A percentile compares a stretch with the other conserved stretches of the same genome.
phyloP scores from a whole-genome alignment of 257 asterid species.

The Scutellaria baicalensis region DNA sequence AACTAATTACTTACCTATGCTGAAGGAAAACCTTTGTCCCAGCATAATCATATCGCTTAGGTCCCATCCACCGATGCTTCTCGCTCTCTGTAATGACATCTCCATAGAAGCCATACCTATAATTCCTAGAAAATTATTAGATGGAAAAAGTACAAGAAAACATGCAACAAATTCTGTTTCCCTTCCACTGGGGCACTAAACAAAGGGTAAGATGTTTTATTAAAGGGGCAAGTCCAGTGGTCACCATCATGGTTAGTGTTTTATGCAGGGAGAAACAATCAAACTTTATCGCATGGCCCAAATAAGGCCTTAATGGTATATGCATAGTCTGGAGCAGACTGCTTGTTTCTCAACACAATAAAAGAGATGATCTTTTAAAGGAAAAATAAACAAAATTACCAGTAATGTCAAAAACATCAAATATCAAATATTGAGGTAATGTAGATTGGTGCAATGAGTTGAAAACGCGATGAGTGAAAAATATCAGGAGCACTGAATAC shows the following conservation, averaged over 20 bases:
- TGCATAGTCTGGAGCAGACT: neutral
- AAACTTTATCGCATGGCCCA: neutral
- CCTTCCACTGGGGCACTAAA: neutral
- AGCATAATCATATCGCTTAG: constrained; percentile 83
- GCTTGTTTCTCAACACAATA: neutral
- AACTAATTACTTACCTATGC: constrained; percentile 58
- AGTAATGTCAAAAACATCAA: neutral
- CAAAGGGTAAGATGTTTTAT: neutral
- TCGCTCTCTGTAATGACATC: constrained; percentile 97
- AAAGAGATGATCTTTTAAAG: neutral
- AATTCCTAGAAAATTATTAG: constrained; percentile 8
- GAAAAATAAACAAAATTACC: neutral
- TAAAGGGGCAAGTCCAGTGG: neutral
- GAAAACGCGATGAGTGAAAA: constrained; percentile 3
- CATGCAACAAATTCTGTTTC: neutral
- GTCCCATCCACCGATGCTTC: constrained; percentile 98
- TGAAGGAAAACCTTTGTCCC: constrained; percentile 99
- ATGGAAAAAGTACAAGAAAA: neutral
- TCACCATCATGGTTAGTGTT: neutral
- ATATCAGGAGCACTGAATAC: neutral
- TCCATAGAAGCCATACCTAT: constrained; percentile 95
- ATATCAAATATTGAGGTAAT: too few species aligned
- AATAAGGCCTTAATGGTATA: neutral
- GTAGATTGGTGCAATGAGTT: neutral
- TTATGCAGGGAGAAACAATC: neutral